phyloP scores from a whole-genome alignment of 1,284 basidiomycete genomes.

The Trichosporon sp. region DNA sequence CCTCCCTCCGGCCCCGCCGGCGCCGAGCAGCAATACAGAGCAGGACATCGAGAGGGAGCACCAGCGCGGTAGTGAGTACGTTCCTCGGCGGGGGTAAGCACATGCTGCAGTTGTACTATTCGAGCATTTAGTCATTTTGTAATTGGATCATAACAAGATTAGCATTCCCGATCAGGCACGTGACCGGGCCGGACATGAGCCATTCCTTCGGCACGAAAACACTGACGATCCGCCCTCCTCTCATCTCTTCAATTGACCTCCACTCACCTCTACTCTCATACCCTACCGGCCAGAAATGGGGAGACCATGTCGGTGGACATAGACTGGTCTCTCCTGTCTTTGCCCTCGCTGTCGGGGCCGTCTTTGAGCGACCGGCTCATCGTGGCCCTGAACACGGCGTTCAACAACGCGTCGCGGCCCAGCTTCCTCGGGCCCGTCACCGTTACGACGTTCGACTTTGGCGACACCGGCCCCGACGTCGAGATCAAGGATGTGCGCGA shows the following conservation, averaged over 20 bases:
- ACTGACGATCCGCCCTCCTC: neutral
- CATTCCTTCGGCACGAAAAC: neutral
- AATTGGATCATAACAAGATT: neutral
- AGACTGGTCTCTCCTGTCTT: conserved; percentile 54
- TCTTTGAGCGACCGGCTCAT: conserved; percentile 69
- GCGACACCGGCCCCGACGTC: conserved; percentile 72
- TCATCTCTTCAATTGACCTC: neutral
- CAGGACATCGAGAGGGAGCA: neutral
- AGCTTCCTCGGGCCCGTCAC: conserved; percentile 90
- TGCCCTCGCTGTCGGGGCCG: conserved; percentile 32
- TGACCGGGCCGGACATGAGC: neutral
- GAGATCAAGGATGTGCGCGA: conserved; percentile 88
- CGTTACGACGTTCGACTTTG: conserved; percentile 82
- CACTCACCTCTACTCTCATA: neutral
- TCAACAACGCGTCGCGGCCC: conserved; percentile 66
- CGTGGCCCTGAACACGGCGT: conserved; percentile 71
- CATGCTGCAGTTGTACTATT: neutral
- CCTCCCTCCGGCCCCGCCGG: neutral
- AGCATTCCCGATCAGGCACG: neutral
- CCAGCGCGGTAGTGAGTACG: neutral
- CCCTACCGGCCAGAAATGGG: neutral
- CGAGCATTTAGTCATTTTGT: neutral
- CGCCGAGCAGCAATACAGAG: neutral
- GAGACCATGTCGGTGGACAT: conserved; percentile 54
- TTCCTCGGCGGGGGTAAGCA: neutral